A percentile compares a stretch with the other conserved stretches of the same genome.
Evolutionary conservation across 2,329 filamentous ascomycete species (phyloP).

Genomic region (Talaromyces verruculosus): DNA sequence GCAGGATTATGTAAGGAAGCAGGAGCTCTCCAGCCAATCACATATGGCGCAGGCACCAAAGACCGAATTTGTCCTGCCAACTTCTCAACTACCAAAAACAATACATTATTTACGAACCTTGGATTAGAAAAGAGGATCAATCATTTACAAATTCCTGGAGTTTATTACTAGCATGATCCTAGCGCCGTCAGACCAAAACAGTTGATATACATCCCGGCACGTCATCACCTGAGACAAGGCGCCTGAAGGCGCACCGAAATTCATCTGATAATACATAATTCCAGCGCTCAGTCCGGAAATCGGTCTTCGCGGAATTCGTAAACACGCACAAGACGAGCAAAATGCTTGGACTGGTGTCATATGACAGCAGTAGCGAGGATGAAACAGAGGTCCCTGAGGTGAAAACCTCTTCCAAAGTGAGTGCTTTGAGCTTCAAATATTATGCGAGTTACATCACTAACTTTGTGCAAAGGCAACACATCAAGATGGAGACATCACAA

Average conservation of each 20-base stretch:
- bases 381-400: constrained; percentile 31
- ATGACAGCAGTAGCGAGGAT: constrained; percentile 49
- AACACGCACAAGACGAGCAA: background rate
- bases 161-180: background rate
- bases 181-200: background rate
- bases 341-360: constrained; percentile 45
- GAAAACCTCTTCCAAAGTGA: constrained; percentile 29
- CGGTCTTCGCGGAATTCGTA: no score
- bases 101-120: background rate
- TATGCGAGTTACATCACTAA: background rate
- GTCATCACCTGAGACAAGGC: background rate
- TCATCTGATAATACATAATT: background rate
- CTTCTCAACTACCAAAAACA: background rate
- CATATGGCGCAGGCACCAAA: background rate
- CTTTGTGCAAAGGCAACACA: background rate
- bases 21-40: constrained; percentile 19
- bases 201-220: background rate
- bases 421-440: background rate
- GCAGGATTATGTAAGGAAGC: constrained; percentile 13
- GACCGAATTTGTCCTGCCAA: background rate
- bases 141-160: background rate
- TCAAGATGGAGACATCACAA: background rate
- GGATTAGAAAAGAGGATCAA: background rate
- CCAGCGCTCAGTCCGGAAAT: background rate
- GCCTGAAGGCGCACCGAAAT: background rate